Evolutionary conservation across 225 moss, liverwort and hornwort species (phyloP).

Genomic region (Bryum argenteum): DNA sequence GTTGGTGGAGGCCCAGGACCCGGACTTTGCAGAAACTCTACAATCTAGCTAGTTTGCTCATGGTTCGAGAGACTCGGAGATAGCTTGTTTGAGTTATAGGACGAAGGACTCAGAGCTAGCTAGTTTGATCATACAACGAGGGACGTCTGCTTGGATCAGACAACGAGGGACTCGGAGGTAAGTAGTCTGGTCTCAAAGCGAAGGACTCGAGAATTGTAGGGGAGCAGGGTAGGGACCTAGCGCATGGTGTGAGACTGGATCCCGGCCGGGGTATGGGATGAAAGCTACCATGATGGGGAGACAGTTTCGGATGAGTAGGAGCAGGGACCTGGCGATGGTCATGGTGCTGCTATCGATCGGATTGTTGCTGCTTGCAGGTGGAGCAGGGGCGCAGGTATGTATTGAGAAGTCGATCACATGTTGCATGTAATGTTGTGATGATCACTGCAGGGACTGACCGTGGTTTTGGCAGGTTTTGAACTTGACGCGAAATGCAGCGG

Average conservation of each 20-base stretch:
- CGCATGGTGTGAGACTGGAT: too few species aligned
- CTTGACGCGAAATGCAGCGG: conserved; percentile 36
- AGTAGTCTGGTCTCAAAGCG: too few species aligned
- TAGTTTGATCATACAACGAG: too few species aligned
- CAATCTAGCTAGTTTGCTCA: too few species aligned
- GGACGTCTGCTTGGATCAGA: too few species aligned
- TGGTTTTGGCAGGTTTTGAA: conserved; percentile 38
- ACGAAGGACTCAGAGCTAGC: too few species aligned
- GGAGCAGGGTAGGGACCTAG: conserved; percentile 12
- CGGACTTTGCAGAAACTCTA: too few species aligned
- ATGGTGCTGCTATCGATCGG: conserved; percentile 19
- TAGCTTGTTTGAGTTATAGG: too few species aligned
- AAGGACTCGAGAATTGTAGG: neutral
- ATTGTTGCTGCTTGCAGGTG: conserved; percentile 17
- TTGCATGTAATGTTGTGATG: neutral
- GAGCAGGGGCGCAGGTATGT: neutral
- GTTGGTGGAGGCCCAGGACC: too few species aligned
- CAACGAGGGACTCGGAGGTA: too few species aligned
- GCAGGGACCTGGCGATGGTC: conserved; percentile 7
- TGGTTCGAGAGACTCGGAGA: too few species aligned
- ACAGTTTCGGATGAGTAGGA: neutral
- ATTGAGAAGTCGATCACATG: too few species aligned
- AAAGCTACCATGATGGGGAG: conserved; percentile 1
- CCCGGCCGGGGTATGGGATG: conserved; percentile 11
- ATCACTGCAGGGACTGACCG: neutral